phyloP scores from a whole-genome alignment of 192 early-diverging fungal species.

The Coemansia interrupta region DNA sequence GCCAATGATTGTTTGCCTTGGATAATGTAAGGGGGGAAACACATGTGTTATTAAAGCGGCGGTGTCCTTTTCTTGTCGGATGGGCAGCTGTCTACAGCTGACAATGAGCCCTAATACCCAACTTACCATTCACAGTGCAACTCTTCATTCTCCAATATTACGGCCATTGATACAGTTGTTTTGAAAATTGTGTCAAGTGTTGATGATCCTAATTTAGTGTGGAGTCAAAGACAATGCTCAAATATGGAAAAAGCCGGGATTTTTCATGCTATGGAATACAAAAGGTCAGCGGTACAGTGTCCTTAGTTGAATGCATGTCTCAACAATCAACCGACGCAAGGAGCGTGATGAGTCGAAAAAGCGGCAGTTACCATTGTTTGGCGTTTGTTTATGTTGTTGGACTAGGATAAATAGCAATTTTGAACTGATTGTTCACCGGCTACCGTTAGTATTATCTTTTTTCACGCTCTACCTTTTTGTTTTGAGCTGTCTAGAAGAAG shows the following conservation, averaged over 20 bases:
- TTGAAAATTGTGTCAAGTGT: not conserved
- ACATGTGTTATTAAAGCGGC: too few species aligned
- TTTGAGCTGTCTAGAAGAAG: too few species aligned
- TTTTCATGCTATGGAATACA: not conserved
- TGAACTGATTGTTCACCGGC: not conserved
- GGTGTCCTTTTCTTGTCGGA: too few species aligned
- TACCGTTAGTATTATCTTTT: too few species aligned
- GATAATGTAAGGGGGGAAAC: too few species aligned
- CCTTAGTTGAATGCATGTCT: not conserved
- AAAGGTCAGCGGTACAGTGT: not conserved
- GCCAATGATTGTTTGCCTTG: too few species aligned
- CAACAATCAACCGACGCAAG: not conserved
- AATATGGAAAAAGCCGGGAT: too few species aligned
- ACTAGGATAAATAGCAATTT: not conserved
- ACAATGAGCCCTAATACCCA: not conserved
- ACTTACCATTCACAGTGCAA: not conserved
- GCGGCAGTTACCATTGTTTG: not conserved
- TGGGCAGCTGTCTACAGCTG: not conserved
- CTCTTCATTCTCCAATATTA: not conserved
- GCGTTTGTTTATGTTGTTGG: not conserved
- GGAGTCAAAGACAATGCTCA: slow-evolving; percentile 6
- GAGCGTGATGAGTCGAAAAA: not conserved
- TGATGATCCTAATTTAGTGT: slow-evolving; percentile 11
- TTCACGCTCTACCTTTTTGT: too few species aligned
- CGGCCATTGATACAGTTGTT: not conserved